phyloP scores from a whole-genome alignment of 1,139 yeast species.

The Geotrichum restrictum region DNA sequence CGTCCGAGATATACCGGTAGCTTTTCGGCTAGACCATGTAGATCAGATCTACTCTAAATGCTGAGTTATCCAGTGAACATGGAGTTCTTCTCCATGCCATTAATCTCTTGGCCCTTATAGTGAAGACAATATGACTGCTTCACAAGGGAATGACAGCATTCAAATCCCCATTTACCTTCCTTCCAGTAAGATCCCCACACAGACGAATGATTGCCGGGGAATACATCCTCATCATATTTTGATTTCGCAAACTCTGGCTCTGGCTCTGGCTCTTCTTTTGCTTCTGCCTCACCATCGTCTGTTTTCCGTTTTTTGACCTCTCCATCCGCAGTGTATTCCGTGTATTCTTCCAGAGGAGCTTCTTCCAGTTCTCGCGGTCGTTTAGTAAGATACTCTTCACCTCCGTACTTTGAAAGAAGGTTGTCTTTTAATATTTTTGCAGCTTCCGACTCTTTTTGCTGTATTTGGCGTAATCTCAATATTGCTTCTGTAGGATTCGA shows the following conservation, averaged over 20 bases:
- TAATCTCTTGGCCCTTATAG: constrained; percentile 16
- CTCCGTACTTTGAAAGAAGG: constrained; percentile 46
- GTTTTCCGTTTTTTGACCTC: constrained; percentile 22
- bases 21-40: too few relatives aligned
- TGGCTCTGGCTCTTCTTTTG: constrained; percentile 12
- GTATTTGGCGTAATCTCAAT: constrained; percentile 44
- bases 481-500: constrained; percentile 60
- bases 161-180: constrained; percentile 50
- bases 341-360: constrained; percentile 26
- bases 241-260: constrained; percentile 26
- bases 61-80: constrained; percentile 1
- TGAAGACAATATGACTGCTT: constrained; percentile 39
- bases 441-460: constrained; percentile 36
- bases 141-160: constrained; percentile 45
- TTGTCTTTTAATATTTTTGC: constrained; percentile 37
- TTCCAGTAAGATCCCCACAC: constrained; percentile 51
- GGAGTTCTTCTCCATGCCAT: constrained; percentile 13
- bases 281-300: constrained; percentile 16
- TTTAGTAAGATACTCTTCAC: constrained; percentile 27
- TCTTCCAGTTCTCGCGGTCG: constrained; percentile 32
- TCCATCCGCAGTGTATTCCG: constrained; percentile 31
- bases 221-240: constrained; percentile 42
- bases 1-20: too few relatives aligned
- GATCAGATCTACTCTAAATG: not conserved
- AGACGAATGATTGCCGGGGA: constrained; percentile 42